Evolutionary conservation across 352 stramenopile genomes (phyloP), one percentile per base, ranked within the genome.

Genomic region (Globisporangium viniferum): DNA sequence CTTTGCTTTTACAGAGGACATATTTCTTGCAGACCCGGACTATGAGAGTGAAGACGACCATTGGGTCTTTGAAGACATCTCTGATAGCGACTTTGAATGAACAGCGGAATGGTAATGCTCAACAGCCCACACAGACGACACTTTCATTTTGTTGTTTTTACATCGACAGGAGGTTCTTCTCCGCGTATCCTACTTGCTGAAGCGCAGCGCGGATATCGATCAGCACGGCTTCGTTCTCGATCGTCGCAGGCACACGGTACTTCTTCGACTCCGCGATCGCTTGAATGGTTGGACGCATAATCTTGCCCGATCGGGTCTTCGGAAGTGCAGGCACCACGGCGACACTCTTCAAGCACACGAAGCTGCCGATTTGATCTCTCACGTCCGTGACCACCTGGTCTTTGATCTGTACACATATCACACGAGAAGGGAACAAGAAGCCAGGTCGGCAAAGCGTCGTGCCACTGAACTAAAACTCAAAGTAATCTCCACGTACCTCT

Each of bases 31-130:
- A n/a, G 62, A 77, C 15, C 44, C 18, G 6, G 69, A 77, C 10
- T 15, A 7, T 18, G 31, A 48, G 2, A 55, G n/a, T 36, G 68
- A 68, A 1, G 35, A 65, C 9, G 66, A 77, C 41, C 31, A 29
- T 5, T 93, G 85, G 85, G 49, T 70, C 33, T 89, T 84, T 53
- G 75, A 88, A 14, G 81, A 90, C 54, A 78, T 93, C 22, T 84
- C 79, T 0, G 85, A 93, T 48, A 90, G 77, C 60, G 82, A 90
- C 59, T 93, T 91, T 57, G 78, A 87, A 35, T 79, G 44, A 60
- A 46, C 7, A 18, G 53, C 53, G n/a, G 53, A 18, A 15, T 10
- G 14, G 12, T 59, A 27, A 20, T 59, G 27, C 18, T 7, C 20
- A 39, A 59, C 51, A 33, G n/a, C 22, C 22, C 27, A 46, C 29